Conservation (phyloP, 352 stramenopile genomes). For the Globisporangium cederbergense region DNA sequence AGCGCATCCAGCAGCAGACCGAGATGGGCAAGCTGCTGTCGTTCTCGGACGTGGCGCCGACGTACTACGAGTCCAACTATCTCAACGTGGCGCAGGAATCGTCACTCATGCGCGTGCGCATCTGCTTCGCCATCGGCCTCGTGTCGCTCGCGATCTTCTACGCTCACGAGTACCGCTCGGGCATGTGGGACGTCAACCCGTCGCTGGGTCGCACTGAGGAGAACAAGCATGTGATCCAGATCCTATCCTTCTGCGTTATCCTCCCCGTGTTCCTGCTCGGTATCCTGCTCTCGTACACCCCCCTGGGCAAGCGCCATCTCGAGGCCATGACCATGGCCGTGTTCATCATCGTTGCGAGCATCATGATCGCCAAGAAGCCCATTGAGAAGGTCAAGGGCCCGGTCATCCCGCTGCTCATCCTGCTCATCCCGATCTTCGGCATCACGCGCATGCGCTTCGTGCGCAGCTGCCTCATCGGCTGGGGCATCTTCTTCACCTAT, state of each 20-base stretch:
- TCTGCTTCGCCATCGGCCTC: slow-evolving; percentile 57
- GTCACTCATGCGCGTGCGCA: slow-evolving; percentile 49
- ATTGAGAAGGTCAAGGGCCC: slow-evolving; percentile 63
- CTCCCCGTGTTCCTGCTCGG: slow-evolving; percentile 53
- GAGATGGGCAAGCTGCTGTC: slow-evolving; percentile 60
- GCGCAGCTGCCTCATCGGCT: slow-evolving; percentile 67
- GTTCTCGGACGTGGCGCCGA: slow-evolving; percentile 55
- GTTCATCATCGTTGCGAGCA: slow-evolving; percentile 52
- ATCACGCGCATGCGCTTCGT: slow-evolving; percentile 82
- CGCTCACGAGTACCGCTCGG: slow-evolving; percentile 38
- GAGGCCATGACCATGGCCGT: slow-evolving; percentile 62
- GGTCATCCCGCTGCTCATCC: slow-evolving; percentile 71
- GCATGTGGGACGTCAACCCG: slow-evolving; percentile 36
- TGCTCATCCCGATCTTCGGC: slow-evolving; percentile 82
- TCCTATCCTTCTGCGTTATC: slow-evolving; percentile 60
- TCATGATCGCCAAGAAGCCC: slow-evolving; percentile 80
- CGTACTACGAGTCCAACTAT: slow-evolving; percentile 68
- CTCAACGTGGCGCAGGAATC: slow-evolving; percentile 45
- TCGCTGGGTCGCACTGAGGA: slow-evolving; percentile 29
- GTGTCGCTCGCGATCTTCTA: slow-evolving; percentile 57
- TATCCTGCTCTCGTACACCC: slow-evolving; percentile 50
- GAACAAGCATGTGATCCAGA: slow-evolving; percentile 45
- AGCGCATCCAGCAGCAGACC: slow-evolving; percentile 74
- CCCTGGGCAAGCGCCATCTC: slow-evolving; percentile 40
- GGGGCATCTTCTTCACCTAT: slow-evolving; percentile 69